Evolutionary conservation across 768 basidiomycete species (phyloP).

Genomic region (Peribolospora baueri): DNA sequence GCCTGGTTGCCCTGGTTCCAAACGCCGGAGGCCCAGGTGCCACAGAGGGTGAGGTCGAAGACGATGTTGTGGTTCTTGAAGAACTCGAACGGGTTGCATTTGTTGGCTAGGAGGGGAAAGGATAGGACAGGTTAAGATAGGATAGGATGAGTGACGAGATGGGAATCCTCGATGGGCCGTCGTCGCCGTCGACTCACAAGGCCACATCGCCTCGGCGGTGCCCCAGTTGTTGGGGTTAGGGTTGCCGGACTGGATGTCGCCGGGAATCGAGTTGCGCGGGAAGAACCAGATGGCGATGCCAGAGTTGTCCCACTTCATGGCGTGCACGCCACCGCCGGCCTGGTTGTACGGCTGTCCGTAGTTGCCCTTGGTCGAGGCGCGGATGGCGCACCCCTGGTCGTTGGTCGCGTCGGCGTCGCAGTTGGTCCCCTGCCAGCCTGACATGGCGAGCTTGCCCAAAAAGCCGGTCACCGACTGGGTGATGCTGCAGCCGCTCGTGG

Average conservation of each 20-base stretch:
- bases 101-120: slow-evolving; percentile 20
- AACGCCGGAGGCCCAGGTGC: slow-evolving; percentile 68
- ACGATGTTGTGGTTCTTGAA: slow-evolving; percentile 54
- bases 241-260: slow-evolving; percentile 45
- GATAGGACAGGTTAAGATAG: no score
- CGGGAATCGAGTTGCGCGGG: slow-evolving; percentile 42
- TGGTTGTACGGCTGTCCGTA: slow-evolving; percentile 62
- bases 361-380: slow-evolving; percentile 27
- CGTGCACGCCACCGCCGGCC: slow-evolving; percentile 60
- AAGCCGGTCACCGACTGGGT: slow-evolving; percentile 28
- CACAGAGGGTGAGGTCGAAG: slow-evolving; percentile 40
- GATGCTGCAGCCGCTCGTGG: slow-evolving; percentile 31
- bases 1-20: slow-evolving; percentile 52
- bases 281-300: slow-evolving; percentile 71
- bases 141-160: no score
- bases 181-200: slow-evolving; percentile 13
- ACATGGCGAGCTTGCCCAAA: slow-evolving; percentile 29
- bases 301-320: slow-evolving; percentile 55
- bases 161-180: no score
- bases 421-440: slow-evolving; percentile 24
- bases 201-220: slow-evolving; percentile 50
- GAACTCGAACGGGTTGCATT: slow-evolving; percentile 52
- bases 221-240: slow-evolving; percentile 61
- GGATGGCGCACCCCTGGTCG: slow-evolving; percentile 53
- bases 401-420: slow-evolving; percentile 23